These are phyloP conservation scores for Tagetes erecta DNA, from an alignment of 129 eudicot species.

Conservation along the genomic window DNA sequence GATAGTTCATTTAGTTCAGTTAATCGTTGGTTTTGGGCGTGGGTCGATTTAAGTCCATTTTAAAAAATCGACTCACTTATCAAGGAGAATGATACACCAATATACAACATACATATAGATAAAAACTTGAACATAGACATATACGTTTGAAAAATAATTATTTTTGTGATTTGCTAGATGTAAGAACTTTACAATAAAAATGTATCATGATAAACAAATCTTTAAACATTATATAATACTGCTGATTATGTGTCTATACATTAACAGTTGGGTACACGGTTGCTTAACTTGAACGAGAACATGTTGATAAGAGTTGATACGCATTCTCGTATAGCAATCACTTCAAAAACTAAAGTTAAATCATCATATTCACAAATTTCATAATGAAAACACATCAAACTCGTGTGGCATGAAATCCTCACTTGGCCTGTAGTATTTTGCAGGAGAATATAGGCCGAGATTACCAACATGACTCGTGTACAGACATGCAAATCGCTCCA, in stretches of 20 bases:
- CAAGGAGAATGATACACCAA: too few relatives aligned
- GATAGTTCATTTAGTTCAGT: too few relatives aligned
- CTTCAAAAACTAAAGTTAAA: neutral
- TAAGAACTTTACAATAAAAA: neutral
- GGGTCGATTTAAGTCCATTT: too few relatives aligned
- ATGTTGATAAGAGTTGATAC: neutral
- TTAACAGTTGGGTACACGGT: neutral
- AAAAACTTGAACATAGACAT: neutral
- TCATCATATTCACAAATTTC: constrained; percentile 25
- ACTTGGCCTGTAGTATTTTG: constrained; percentile 89
- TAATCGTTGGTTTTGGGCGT: too few relatives aligned
- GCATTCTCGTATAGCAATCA: neutral
- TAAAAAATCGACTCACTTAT: too few relatives aligned
- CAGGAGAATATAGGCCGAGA: constrained; percentile 80
- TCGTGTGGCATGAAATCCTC: constrained; percentile 98
- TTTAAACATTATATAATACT: neutral
- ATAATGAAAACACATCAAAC: constrained; percentile 55
- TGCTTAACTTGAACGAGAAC: neutral
- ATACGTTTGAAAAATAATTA: too few relatives aligned
- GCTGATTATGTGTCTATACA: neutral
- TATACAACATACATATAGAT: neutral
- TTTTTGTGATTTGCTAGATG: neutral
- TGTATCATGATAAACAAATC: neutral
- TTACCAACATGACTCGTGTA: constrained; percentile 86
- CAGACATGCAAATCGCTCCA: constrained; percentile 94